phyloP scores from a whole-genome alignment of 139 green algal species.

The Monoraphidium neglectum region DNA sequence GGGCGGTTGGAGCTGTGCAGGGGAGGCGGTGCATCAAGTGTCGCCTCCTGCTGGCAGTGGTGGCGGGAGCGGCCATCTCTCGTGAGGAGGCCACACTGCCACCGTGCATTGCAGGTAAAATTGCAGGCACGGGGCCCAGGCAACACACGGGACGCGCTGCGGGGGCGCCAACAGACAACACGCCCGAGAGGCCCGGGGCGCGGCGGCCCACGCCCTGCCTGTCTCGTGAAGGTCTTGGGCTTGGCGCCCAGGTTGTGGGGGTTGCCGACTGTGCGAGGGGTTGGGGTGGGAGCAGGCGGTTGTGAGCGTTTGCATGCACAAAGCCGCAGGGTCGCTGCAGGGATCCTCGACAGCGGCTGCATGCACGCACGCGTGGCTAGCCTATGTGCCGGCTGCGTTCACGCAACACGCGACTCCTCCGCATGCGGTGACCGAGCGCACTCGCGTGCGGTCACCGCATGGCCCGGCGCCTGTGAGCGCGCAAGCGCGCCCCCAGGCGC shows the following conservation, averaged over 20 bases:
- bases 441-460: too few relatives aligned
- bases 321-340: not conserved
- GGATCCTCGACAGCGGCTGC: not conserved
- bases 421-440: too few relatives aligned
- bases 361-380: not conserved
- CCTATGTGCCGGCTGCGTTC: too few relatives aligned
- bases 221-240: conserved; percentile 86
- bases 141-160: too few relatives aligned
- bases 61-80: not conserved
- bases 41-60: not conserved
- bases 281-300: not conserved
- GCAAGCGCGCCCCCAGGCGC: too few relatives aligned
- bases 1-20: not conserved
- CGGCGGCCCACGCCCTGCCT: conserved; percentile 60
- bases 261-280: conserved; percentile 83
- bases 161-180: too few relatives aligned
- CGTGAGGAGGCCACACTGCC: not conserved
- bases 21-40: not conserved
- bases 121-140: not conserved
- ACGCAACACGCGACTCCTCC: too few relatives aligned
- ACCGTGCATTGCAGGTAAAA: not conserved
- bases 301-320: not conserved
- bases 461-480: too few relatives aligned
- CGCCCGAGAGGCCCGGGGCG: too few relatives aligned
- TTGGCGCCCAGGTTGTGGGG: conserved; percentile 91